phyloP scores from a whole-genome alignment of 257 asterid species.

The Gentiana straminea region DNA sequence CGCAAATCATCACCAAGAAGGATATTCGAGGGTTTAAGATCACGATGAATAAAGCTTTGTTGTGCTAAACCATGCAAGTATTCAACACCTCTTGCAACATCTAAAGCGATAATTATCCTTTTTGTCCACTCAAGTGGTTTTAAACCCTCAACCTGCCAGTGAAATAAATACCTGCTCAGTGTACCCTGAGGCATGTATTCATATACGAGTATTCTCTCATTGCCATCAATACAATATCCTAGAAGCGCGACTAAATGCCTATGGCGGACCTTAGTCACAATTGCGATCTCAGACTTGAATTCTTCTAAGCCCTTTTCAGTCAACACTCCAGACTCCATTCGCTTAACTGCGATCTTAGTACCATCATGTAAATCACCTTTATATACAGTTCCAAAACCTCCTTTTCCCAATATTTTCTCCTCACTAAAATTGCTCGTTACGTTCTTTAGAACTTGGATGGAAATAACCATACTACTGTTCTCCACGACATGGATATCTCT shows the following conservation, averaged over 20 bases:
- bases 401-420: constrained; percentile 53
- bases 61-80: constrained; percentile 81
- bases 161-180: constrained; percentile 55
- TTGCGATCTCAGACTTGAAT: constrained; percentile 79
- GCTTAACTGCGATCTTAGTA: constrained; percentile 69
- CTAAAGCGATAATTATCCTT: constrained; percentile 62
- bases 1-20: constrained; percentile 88
- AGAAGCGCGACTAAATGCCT: constrained; percentile 81
- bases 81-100: constrained; percentile 86
- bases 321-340: constrained; percentile 81
- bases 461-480: constrained; percentile 60
- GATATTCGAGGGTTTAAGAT: constrained; percentile 80
- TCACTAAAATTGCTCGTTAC: constrained; percentile 66
- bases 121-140: constrained; percentile 83
- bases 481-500: constrained; percentile 62
- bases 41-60: constrained; percentile 83
- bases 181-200: constrained; percentile 94
- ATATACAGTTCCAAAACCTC: constrained; percentile 87
- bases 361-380: constrained; percentile 81
- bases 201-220: constrained; percentile 67
- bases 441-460: constrained; percentile 53
- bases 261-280: constrained; percentile 80
- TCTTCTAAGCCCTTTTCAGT: constrained; percentile 73
- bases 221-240: constrained; percentile 70
- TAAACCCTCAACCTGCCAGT: constrained; percentile 64